Percentiles rank a stretch among this genome's conserved stretches.
Conservation (phyloP, 2,329 filamentous ascomycete species). For the Fusarium fracticaudum region DNA sequence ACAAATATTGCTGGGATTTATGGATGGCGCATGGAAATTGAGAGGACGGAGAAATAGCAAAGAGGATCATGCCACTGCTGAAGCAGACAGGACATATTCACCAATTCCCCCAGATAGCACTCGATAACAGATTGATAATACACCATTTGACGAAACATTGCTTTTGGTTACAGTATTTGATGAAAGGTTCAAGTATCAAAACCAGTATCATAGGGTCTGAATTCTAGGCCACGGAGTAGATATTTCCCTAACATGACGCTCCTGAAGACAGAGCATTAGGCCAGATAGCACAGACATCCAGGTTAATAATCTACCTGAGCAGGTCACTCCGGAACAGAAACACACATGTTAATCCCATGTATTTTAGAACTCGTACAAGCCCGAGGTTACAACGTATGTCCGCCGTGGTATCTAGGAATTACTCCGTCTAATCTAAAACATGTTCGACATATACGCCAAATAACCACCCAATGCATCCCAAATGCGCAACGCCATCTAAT, state of each 20-base stretch:
- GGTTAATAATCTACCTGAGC: background rate
- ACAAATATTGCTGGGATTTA: too few relatives aligned
- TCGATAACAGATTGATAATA: background rate
- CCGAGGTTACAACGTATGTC: too few relatives aligned
- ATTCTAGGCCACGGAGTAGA: background rate
- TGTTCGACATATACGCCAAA: background rate
- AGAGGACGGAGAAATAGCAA: too few relatives aligned
- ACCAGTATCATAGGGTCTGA: background rate
- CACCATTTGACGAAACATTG: background rate
- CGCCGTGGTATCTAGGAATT: background rate
- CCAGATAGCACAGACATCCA: accelerated
- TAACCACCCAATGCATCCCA: constrained; percentile 1
- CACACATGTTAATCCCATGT: background rate
- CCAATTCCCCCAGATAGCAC: background rate
- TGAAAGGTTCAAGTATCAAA: background rate
- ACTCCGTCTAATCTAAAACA: background rate
- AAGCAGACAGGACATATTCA: background rate
- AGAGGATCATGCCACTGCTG: too few relatives aligned
- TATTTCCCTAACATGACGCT: background rate
- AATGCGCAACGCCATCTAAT: constrained; percentile 29
- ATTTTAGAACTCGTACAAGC: background rate
- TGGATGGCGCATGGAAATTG: too few relatives aligned
- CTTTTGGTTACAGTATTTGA: too few relatives aligned
- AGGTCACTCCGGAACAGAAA: accelerated
- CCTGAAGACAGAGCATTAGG: background rate